These are phyloP conservation scores for Amanita fuliginea DNA, from an alignment of 768 basidiomycete species.

Conservation along the genomic window DNA sequence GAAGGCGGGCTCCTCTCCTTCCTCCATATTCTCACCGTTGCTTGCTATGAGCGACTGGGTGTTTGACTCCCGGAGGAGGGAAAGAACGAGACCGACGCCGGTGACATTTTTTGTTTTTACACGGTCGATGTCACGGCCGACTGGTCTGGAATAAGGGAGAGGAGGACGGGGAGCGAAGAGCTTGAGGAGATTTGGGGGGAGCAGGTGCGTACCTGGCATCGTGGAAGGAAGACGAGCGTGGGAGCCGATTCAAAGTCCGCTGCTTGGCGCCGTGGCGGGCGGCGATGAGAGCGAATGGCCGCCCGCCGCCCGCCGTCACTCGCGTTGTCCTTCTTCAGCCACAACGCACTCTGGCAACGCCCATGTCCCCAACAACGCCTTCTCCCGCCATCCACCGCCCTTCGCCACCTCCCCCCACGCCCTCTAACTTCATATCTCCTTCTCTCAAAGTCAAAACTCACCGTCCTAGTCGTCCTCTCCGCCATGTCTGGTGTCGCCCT, in stretches of 20 bases:
- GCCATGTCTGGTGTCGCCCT: conserved; percentile 90
- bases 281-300: background rate
- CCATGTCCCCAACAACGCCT: conserved; percentile 7
- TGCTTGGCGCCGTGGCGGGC: background rate
- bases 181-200: conserved; percentile 93
- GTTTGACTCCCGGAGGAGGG: conserved; percentile 64
- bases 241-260: conserved; percentile 3
- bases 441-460: conserved; percentile 78
- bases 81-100: conserved; percentile 72
- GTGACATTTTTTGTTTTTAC: conserved; percentile 55
- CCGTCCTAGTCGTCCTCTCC: conserved; percentile 75
- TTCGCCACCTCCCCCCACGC: conserved; percentile 23
- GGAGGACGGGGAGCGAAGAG: conserved; percentile 92
- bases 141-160: conserved; percentile 75
- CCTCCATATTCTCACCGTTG: conserved; percentile 66
- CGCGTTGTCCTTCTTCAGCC: conserved; percentile 49
- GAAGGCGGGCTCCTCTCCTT: conserved; percentile 72
- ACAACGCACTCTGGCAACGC: conserved; percentile 42
- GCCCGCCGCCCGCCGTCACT: conserved; percentile 18
- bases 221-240: conserved; percentile 7
- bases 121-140: conserved; percentile 74
- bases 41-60: conserved; percentile 54
- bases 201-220: conserved; percentile 72
- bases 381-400: conserved; percentile 9
- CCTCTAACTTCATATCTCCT: conserved; percentile 64